A percentile compares a stretch with the other conserved stretches of the same genome.
These are phyloP conservation scores for Cryptosporidium andersoni DNA, from an alignment of 169 alveolate genomes.

Conservation along the genomic window DNA sequence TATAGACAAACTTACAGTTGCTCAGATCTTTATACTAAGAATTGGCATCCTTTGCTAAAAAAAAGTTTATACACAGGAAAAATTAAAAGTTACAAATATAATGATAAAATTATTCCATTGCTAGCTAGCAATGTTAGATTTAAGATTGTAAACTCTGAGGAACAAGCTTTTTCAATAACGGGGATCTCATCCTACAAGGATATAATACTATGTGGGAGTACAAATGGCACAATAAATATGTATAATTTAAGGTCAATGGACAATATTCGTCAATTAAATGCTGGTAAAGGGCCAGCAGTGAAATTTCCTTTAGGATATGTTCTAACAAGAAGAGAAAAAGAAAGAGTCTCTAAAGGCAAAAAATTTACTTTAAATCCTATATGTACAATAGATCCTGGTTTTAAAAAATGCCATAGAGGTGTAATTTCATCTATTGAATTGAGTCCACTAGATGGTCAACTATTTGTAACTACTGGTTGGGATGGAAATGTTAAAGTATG, in stretches of 20 bases:
- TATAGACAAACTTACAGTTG: too few species aligned
- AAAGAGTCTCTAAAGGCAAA: slow-evolving; percentile 7
- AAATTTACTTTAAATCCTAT: slow-evolving; percentile 43
- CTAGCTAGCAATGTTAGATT: slow-evolving; percentile 11
- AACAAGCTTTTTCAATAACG: not conserved
- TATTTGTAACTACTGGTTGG: slow-evolving; percentile 59
- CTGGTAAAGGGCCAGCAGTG: slow-evolving; percentile 36
- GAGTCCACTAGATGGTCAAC: slow-evolving; percentile 55
- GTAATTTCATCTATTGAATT: slow-evolving; percentile 25
- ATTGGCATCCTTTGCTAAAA: too few species aligned
- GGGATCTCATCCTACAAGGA: slow-evolving; percentile 7
- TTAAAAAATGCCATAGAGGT: slow-evolving; percentile 54
- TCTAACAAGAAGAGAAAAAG: slow-evolving; percentile 34
- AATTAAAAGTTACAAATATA: not conserved
- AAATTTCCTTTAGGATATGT: slow-evolving; percentile 66
- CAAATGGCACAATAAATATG: slow-evolving; percentile 23
- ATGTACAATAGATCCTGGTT: slow-evolving; percentile 9
- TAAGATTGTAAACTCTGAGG: slow-evolving; percentile 2
- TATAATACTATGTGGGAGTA: slow-evolving; percentile 10
- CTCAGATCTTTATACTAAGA: too few species aligned
- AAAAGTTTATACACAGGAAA: too few species aligned
- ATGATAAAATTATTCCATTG: not conserved
- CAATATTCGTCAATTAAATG: slow-evolving; percentile 22
- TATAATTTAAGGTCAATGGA: slow-evolving; percentile 18
- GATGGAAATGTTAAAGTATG: slow-evolving; percentile 51